Percentiles rank a stretch among this genome's conserved stretches.
Evolutionary conservation across 2,329 filamentous ascomycete genomes (phyloP).

Genomic region (Alternaria burnsii): DNA sequence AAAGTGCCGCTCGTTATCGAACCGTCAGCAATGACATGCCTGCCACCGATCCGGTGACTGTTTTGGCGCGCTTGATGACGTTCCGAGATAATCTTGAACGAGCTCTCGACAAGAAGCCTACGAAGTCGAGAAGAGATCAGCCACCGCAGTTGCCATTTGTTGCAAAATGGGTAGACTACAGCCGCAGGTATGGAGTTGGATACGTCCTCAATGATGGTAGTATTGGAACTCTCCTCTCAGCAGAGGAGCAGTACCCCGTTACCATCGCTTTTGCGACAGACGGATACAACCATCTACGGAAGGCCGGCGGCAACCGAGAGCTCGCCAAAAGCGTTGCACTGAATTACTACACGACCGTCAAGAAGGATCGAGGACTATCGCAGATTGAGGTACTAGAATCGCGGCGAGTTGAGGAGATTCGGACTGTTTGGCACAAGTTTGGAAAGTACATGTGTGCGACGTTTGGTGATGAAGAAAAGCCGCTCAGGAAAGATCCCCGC

Average conservation of each 20-base stretch:
- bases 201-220: conserved; percentile 85
- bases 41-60: conserved; percentile 55
- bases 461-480: conserved; percentile 55
- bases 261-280: conserved; percentile 76
- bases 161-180: conserved; percentile 87
- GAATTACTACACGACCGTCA: conserved; percentile 77
- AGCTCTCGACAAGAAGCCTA: conserved; percentile 52
- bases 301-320: conserved; percentile 68
- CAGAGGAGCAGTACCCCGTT: conserved; percentile 63
- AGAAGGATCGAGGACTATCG: conserved; percentile 68
- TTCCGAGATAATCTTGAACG: conserved; percentile 58
- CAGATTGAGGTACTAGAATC: conserved; percentile 69
- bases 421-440: conserved; percentile 72
- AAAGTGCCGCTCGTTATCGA: conserved; percentile 34
- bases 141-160: conserved; percentile 64
- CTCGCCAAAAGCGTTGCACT: conserved; percentile 57
- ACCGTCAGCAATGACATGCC: conserved; percentile 42
- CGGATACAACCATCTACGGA: conserved; percentile 74
- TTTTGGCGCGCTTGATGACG: conserved; percentile 54
- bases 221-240: conserved; percentile 71
- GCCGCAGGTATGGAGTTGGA: conserved; percentile 83
- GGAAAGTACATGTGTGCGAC: conserved; percentile 71
- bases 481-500: conserved; percentile 57
- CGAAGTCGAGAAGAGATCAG: conserved; percentile 56
- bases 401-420: conserved; percentile 63